Percentiles rank a stretch among this genome's conserved stretches.
Conservation (phyloP, 2,329 filamentous ascomycete species). For the Hypoxylon sp. region DNA sequence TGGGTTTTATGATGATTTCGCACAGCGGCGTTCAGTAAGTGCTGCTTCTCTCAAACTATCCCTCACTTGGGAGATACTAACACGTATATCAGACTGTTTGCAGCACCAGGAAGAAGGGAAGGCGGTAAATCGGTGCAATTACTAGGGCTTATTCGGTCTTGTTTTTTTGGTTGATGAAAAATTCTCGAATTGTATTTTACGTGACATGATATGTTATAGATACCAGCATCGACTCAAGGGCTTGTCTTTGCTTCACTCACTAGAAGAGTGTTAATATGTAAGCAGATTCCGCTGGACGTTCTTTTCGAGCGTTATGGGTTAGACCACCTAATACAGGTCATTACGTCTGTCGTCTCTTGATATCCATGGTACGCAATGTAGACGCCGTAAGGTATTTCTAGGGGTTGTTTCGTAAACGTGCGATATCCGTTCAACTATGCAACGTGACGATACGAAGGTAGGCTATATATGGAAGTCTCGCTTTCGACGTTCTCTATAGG, state of each 20-base stretch:
- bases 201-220: constrained; percentile 44
- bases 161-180: constrained; percentile 28
- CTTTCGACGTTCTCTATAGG: background rate
- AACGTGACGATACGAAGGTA: background rate
- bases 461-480: background rate
- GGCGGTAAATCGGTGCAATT: constrained; percentile 25
- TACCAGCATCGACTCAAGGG: constrained; percentile 38
- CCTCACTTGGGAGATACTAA: constrained; percentile 16
- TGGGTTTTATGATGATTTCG: constrained; percentile 56
- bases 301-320: constrained; percentile 8
- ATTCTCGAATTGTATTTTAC: constrained; percentile 40
- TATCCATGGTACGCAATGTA: background rate
- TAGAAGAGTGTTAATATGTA: constrained; percentile 23
- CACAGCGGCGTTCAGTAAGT: constrained; percentile 51
- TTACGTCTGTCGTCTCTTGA: background rate
- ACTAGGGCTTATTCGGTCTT: background rate
- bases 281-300: constrained; percentile 6
- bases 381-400: background rate
- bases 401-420: background rate
- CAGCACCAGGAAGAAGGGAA: constrained; percentile 32
- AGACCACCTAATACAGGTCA: constrained; percentile 2
- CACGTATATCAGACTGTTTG: constrained; percentile 30
- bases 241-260: constrained; percentile 18
- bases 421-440: background rate
- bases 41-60: background rate